Percentiles rank a stretch among this genome's conserved stretches.
Evolutionary conservation across 228 moss, liverwort and hornwort genomes (phyloP).

Genomic region (Sphagnum fallax): DNA sequence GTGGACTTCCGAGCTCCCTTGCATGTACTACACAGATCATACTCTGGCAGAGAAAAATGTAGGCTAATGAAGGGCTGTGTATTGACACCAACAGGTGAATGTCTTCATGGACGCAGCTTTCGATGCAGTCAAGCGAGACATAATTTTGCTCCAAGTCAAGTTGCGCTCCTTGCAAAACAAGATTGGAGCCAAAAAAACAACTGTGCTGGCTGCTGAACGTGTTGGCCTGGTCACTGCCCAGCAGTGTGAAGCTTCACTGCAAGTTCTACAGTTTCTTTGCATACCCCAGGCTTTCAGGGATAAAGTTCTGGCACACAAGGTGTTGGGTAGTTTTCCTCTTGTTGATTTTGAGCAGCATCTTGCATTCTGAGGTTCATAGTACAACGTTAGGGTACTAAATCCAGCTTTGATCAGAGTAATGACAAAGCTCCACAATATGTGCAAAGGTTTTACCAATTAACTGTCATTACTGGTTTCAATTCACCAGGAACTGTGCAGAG

Average conservation of each 20-base stretch:
- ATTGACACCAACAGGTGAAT: conserved; percentile 49
- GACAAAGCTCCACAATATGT: too few species aligned
- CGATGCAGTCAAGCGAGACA: conserved; percentile 97
- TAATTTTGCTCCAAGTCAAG: conserved; percentile 96
- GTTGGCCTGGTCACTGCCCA: conserved; percentile 93
- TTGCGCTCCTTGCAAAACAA: conserved; percentile 80
- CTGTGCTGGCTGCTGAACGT: conserved; percentile 82
- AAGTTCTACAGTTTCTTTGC: conserved; percentile 94
- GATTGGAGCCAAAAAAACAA: conserved; percentile 86
- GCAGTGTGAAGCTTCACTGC: conserved; percentile 98
- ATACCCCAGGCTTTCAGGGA: conserved; percentile 89
- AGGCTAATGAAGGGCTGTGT: too few species aligned
- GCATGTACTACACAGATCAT: too few species aligned
- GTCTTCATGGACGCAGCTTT: conserved; percentile 98
- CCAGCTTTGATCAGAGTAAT: too few species aligned
- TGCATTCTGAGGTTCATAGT: too few species aligned
- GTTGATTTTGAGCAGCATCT: too few species aligned
- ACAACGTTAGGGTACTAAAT: too few species aligned
- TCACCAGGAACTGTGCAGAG: conserved; percentile 92
- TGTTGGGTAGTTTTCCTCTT: conserved; percentile 3
- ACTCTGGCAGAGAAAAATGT: too few species aligned
- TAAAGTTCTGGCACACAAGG: conserved; percentile 86
- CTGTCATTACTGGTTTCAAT: neutral
- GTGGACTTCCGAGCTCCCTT: too few species aligned
- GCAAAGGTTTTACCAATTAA: too few species aligned